These are phyloP conservation scores for Colletotrichum horii DNA, from an alignment of 2,329 filamentous ascomycete species.

Conservation along the genomic window DNA sequence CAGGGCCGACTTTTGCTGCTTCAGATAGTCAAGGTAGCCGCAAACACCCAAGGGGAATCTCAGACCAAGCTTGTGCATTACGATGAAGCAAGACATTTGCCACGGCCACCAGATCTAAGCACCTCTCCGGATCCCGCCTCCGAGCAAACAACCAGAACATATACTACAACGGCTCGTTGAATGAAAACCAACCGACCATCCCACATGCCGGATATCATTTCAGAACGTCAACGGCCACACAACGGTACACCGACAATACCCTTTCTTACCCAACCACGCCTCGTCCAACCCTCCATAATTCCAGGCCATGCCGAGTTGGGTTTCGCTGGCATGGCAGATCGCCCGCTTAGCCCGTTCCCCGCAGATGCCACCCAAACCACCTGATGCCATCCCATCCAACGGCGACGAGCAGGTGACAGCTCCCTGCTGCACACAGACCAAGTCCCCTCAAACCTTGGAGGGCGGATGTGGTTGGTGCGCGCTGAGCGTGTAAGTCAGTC, in stretches of 20 bases:
- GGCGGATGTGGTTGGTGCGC: neutral
- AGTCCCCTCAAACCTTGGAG: neutral
- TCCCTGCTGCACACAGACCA: neutral
- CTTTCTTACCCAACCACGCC: neutral
- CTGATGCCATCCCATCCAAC: neutral
- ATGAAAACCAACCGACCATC: neutral
- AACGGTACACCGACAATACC: neutral
- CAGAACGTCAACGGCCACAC: neutral
- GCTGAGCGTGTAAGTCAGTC: neutral
- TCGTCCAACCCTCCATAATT: neutral
- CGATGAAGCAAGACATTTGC: neutral
- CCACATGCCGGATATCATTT: neutral
- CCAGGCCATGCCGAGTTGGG: neutral
- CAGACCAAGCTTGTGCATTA: neutral
- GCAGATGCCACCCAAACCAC: neutral
- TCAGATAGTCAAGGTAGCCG: neutral
- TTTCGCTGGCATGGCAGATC: neutral
- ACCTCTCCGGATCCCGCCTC: neutral
- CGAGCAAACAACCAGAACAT: neutral
- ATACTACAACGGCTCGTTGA: neutral
- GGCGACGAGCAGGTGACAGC: neutral
- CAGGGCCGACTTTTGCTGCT: accelerated
- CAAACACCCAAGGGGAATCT: neutral
- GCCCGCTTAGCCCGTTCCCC: neutral
- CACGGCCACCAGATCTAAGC: neutral